A percentile compares a stretch with the other conserved stretches of the same genome.
phyloP scores from a whole-genome alignment of 495 filamentous ascomycete species.

The Sabuloglossum arenarium region DNA sequence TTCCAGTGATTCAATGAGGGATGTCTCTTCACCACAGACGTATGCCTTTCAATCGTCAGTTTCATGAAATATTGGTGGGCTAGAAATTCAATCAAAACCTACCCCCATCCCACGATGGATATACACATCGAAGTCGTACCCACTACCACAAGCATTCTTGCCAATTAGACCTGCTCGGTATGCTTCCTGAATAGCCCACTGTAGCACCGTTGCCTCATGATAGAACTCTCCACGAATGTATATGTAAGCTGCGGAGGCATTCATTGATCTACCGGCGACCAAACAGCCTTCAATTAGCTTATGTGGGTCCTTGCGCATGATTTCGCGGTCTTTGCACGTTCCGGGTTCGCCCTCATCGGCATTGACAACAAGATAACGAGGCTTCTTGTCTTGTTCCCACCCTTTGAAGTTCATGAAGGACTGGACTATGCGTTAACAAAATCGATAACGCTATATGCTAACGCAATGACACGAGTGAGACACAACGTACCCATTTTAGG shows the following conservation, averaged over 20 bases:
- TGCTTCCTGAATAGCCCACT: slow-evolving; percentile 90
- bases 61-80: neutral
- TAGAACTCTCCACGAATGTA: slow-evolving; percentile 99
- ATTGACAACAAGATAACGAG: slow-evolving; percentile 91
- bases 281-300: slow-evolving; percentile 95
- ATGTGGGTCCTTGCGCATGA: slow-evolving; percentile 99
- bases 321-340: slow-evolving; percentile 98
- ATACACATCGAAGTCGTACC: slow-evolving; percentile 96
- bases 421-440: slow-evolving; percentile 25
- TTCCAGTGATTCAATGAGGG: slow-evolving; percentile 90
- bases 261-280: slow-evolving; percentile 91
- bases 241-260: slow-evolving; percentile 95
- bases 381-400: slow-evolving; percentile 95
- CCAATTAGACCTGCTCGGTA: slow-evolving; percentile 85
- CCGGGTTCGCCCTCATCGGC: slow-evolving; percentile 97
- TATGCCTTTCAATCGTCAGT: slow-evolving; percentile 34
- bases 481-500: slow-evolving; percentile 82
- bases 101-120: slow-evolving; percentile 82
- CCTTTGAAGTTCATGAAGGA: slow-evolving; percentile 99
- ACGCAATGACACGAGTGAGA: neutral
- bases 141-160: slow-evolving; percentile 90
- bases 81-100: neutral
- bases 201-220: slow-evolving; percentile 83
- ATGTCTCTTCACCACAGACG: slow-evolving; percentile 94
- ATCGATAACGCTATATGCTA: neutral